Base-by-base conservation (phyloP, 345 rosid species). In the Linum usitatissimum region DNA sequence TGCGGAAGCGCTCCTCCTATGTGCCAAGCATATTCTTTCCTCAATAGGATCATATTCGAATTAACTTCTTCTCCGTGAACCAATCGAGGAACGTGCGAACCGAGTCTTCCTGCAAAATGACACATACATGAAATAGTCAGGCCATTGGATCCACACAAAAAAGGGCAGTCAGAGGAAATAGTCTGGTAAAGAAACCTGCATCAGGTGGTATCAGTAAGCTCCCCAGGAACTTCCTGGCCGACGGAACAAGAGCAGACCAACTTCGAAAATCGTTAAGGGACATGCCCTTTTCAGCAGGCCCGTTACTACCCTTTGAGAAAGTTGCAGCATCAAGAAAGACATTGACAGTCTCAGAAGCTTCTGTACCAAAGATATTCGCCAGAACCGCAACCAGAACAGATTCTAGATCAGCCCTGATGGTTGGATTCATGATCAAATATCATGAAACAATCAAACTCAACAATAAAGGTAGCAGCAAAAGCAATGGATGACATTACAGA, bases 1-100 rank as follows among this genome's bases (percentile, higher is more conserved):
- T 75, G 91, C 57, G 96, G 77, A 69, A 92, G 88, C 62, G 81
- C 84, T 67, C 98, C 98, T 72, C 89, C 98, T 64, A 92, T 85
- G 69, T 87, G 90, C 96, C 98, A 89, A 64, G 98, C 95, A 70
- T 84, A 87, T 73, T 85, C 96, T 62, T 80, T 73, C 69, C 76
- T 82, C 70, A 89, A 62, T 60, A 89, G 30, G 51, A 88, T 64
- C 34, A 69, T 45, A 18, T 61, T 74, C 45, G 91, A 72, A 71
- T 79, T 73, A 18, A 85, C 67, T 66, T 72, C 77, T 59, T 84
- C 84, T 40, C 68, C 64, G 73, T 64, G 64, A 20, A 75, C 54
- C 74, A 92, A 73, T 3, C n/a, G 73, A 59, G 98, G 96, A 70
- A 85, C 82, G 75, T 84, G 91, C 60, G 74, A 75, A 51, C 96